phyloP scores from a whole-genome alignment of 495 filamentous ascomycete species.

The Neurospora discreta region DNA sequence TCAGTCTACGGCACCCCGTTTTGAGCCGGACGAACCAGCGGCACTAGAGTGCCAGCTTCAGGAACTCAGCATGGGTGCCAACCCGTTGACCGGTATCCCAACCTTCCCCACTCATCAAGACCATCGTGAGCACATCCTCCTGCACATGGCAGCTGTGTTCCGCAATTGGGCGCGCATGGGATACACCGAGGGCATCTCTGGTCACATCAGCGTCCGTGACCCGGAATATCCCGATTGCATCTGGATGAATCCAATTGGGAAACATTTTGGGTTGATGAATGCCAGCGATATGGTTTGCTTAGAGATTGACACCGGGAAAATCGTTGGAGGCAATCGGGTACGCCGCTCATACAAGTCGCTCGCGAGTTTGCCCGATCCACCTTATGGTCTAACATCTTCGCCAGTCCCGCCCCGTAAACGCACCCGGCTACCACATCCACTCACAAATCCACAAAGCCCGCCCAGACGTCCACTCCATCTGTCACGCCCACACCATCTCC shows the following conservation, averaged over 20 bases:
- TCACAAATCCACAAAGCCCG: constrained; percentile 44
- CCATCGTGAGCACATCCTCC: constrained; percentile 38
- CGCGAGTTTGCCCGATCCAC: neutral
- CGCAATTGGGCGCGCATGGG: constrained; percentile 44
- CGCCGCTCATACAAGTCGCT: neutral
- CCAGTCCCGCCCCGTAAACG: constrained; percentile 37
- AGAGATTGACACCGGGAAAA: constrained; percentile 39
- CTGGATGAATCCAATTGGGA: constrained; percentile 54
- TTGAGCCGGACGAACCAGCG: neutral
- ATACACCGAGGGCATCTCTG: constrained; percentile 54
- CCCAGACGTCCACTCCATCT: constrained; percentile 41
- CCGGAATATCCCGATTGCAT: constrained; percentile 48
- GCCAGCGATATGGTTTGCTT: constrained; percentile 45
- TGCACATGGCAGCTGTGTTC: constrained; percentile 51
- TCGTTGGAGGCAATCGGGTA: constrained; percentile 37
- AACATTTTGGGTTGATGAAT: constrained; percentile 45
- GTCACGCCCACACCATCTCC: constrained; percentile 43
- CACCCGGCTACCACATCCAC: constrained; percentile 62
- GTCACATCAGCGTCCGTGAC: constrained; percentile 56
- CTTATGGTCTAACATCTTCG: neutral
- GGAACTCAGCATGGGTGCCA: neutral
- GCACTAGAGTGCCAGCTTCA: neutral
- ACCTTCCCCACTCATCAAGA: constrained; percentile 30
- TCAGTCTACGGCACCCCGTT: neutral
- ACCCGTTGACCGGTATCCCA: constrained; percentile 25